Conservation (phyloP, 1,284 basidiomycete species). For the Ganoderma sinense region DNA sequence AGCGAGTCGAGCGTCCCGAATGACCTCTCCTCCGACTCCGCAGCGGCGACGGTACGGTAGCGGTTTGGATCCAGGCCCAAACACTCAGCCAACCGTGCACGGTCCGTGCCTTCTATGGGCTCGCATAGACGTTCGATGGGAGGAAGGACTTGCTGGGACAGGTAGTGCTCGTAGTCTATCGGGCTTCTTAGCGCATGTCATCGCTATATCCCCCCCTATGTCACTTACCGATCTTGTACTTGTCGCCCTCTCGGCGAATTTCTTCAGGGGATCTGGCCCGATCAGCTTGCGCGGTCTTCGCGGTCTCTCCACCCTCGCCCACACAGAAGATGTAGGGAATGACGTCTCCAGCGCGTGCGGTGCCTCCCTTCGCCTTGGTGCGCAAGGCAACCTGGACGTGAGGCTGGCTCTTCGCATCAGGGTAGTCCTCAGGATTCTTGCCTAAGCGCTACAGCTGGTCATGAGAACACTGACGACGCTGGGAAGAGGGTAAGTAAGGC, state of each 20-base stretch:
- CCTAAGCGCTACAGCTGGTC: slow-evolving; percentile 74
- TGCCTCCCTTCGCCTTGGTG: slow-evolving; percentile 87
- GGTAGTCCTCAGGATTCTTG: slow-evolving; percentile 96
- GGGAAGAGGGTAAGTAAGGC: slow-evolving; percentile 16
- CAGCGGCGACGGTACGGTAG: slow-evolving; percentile 58
- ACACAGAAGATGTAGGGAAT: slow-evolving; percentile 97
- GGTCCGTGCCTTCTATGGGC: slow-evolving; percentile 95
- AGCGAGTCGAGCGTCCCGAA: slow-evolving; percentile 92
- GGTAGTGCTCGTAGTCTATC: slow-evolving; percentile 91
- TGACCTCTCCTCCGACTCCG: slow-evolving; percentile 66
- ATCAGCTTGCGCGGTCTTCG: slow-evolving; percentile 88
- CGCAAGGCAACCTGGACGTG: slow-evolving; percentile 97
- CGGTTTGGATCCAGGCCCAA: slow-evolving; percentile 89
- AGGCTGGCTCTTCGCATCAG: slow-evolving; percentile 93
- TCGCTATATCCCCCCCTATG: background rate
- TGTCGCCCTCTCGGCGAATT: slow-evolving; percentile 72
- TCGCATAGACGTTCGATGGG: slow-evolving; percentile 97
- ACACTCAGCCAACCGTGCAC: slow-evolving; percentile 91
- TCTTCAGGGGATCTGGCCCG: slow-evolving; percentile 96
- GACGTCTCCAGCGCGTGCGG: slow-evolving; percentile 89
- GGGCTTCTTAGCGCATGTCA: background rate
- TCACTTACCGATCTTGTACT: slow-evolving; percentile 76
- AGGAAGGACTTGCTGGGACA: slow-evolving; percentile 92
- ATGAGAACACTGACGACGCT: background rate
- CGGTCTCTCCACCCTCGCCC: slow-evolving; percentile 74